These are phyloP conservation scores for Penicillium diatomitis DNA, from an alignment of 495 filamentous ascomycete species.

Conservation along the genomic window DNA sequence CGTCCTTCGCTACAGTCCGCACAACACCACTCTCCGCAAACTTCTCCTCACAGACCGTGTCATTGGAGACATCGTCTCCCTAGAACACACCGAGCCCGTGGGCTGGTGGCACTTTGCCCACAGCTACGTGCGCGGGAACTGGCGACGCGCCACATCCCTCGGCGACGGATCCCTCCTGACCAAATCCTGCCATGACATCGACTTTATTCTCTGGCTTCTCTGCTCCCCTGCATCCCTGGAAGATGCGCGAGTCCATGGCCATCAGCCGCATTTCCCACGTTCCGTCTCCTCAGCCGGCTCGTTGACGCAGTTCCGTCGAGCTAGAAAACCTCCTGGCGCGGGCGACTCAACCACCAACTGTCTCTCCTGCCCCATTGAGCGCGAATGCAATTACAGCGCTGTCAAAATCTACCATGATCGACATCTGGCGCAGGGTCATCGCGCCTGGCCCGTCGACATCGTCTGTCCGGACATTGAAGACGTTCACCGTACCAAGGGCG, in stretches of 20 bases:
- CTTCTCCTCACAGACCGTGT: conserved; percentile 58
- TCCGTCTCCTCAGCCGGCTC: conserved; percentile 60
- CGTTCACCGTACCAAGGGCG: conserved; percentile 11
- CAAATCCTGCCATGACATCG: conserved; percentile 92
- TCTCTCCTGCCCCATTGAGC: conserved; percentile 64
- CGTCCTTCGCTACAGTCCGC: conserved; percentile 76
- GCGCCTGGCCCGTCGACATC: conserved; percentile 75
- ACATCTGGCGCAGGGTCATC: conserved; percentile 51
- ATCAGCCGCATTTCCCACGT: conserved; percentile 61
- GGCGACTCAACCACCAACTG: conserved; percentile 85
- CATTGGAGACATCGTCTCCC: conserved; percentile 77
- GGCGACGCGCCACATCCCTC: conserved; percentile 61
- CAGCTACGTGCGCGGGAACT: conserved; percentile 89
- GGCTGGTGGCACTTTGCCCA: conserved; percentile 97
- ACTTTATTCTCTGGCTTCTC: conserved; percentile 78
- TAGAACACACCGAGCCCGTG: conserved; percentile 89
- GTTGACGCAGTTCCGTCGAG: conserved; percentile 55
- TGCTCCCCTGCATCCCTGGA: conserved; percentile 23
- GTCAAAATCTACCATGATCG: conserved; percentile 62
- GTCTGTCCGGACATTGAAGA: conserved; percentile 89
- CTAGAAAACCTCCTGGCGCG: conserved; percentile 64
- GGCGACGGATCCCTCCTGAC: conserved; percentile 61
- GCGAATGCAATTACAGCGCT: conserved; percentile 72
- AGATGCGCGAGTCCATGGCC: conserved; percentile 4
- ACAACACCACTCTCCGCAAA: conserved; percentile 76